Evolutionary conservation across 2,329 filamentous ascomycete species (phyloP).

Genomic region (Claviceps paspali): DNA sequence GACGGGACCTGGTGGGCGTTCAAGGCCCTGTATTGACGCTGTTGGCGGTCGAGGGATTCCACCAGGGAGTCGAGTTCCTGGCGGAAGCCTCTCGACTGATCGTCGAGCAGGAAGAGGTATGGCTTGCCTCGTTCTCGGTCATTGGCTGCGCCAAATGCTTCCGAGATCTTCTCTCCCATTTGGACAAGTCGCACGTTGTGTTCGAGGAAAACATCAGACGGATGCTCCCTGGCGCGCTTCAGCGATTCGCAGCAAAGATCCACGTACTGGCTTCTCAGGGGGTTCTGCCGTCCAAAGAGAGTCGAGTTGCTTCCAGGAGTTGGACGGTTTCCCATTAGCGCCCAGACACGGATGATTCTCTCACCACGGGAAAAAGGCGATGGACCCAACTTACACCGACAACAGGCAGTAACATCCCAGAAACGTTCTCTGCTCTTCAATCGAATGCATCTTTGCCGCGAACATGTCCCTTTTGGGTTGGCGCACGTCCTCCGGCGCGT

Average conservation of each 20-base stretch:
- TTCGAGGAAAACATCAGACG: conserved; percentile 18
- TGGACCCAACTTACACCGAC: no score
- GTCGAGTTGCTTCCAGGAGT: no score
- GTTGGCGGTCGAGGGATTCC: conserved; percentile 15
- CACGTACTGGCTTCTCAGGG: no score
- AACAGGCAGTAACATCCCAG: no score
- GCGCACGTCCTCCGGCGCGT: no score
- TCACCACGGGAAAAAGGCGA: no score
- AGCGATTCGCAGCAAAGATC: conserved; percentile 19
- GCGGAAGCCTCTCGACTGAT: conserved; percentile 17
- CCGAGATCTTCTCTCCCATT: conserved; percentile 20
- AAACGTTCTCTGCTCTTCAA: no score
- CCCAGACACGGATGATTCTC: no score
- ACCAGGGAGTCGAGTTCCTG: conserved; percentile 18
- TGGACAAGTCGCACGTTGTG: conserved; percentile 21
- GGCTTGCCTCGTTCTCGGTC: conserved; percentile 13
- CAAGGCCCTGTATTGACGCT: background rate
- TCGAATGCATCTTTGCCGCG: no score
- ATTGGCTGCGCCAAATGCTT: conserved; percentile 17
- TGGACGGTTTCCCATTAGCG: no score
- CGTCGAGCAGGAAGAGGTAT: conserved; percentile 19
- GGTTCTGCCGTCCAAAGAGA: no score
- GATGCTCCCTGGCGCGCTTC: conserved; percentile 10
- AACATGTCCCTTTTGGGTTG: no score
- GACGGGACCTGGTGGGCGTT: conserved; percentile 5